phyloP scores from a whole-genome alignment of 164 flowering plant species.

The Echeveria elegans region DNA sequence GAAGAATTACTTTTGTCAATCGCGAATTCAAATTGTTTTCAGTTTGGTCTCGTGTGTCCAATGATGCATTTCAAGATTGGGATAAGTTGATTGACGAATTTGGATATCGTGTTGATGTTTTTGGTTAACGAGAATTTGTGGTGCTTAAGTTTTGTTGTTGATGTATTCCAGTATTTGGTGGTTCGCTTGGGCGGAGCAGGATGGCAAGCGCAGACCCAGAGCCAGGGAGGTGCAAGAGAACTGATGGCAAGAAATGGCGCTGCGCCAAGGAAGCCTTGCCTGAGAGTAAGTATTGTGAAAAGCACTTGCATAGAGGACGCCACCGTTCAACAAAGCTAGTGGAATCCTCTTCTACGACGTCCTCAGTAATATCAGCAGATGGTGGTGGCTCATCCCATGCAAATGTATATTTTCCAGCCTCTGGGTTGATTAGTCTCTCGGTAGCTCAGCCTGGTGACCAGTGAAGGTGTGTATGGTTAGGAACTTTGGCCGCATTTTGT shows the following conservation, averaged over 20 bases:
- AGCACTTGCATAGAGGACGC: slow-evolving; percentile 25
- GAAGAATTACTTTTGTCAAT: no score
- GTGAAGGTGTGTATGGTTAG: background rate
- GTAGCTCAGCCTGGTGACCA: slow-evolving; percentile 13
- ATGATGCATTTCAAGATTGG: no score
- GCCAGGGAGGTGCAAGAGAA: slow-evolving; percentile 56
- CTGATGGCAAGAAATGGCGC: slow-evolving; percentile 52
- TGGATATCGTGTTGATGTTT: background rate
- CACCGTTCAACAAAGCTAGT: slow-evolving; percentile 29
- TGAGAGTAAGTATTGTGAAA: slow-evolving; percentile 45
- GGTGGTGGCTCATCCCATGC: background rate
- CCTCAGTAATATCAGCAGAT: background rate
- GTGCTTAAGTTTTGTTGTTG: background rate
- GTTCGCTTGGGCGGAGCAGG: slow-evolving; percentile 5
- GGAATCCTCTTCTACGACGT: slow-evolving; percentile 8
- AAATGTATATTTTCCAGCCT: background rate
- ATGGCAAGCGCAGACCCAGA: slow-evolving; percentile 38
- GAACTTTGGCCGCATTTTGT: background rate
- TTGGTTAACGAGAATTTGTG: background rate
- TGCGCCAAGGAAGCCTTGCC: slow-evolving; percentile 38
- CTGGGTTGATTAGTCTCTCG: slow-evolving; percentile 1
- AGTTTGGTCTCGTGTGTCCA: no score
- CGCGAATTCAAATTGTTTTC: no score
- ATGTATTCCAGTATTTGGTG: background rate
- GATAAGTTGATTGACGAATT: no score